A percentile compares a stretch with the other conserved stretches of the same genome.
phyloP scores from a whole-genome alignment of 208 protist species.

The Angomonas deanei region DNA sequence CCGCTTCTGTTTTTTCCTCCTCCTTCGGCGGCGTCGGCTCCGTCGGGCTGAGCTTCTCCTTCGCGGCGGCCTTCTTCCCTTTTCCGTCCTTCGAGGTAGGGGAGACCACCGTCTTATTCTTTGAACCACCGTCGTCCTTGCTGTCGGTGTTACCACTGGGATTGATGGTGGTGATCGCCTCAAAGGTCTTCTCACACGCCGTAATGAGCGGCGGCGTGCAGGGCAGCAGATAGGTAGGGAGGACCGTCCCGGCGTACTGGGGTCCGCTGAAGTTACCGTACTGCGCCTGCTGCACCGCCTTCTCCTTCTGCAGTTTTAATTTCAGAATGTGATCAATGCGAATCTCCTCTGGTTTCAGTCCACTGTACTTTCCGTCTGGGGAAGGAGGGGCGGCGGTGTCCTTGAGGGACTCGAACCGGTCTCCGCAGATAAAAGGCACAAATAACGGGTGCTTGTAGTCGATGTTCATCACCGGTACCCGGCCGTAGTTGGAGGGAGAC shows the following conservation, averaged over 20 bases:
- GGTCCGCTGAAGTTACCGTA: not conserved
- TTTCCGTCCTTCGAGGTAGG: not conserved
- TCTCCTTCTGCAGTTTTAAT: not conserved
- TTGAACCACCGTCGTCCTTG: conserved; percentile 6
- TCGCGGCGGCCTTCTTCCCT: not conserved
- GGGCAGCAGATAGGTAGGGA: not conserved
- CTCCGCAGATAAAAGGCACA: conserved; percentile 30
- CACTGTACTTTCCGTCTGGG: not conserved
- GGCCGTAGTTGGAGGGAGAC: conserved; percentile 1
- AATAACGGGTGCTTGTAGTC: conserved; percentile 50
- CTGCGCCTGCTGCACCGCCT: not conserved
- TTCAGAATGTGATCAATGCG: not conserved
- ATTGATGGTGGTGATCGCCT: not conserved
- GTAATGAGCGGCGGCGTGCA: not conserved
- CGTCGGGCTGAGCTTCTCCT: not conserved
- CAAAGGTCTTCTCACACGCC: not conserved
- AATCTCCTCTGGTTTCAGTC: not conserved
- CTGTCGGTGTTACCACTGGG: not conserved
- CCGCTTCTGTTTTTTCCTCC: not conserved
- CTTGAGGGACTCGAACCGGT: not conserved
- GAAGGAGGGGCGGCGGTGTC: not conserved
- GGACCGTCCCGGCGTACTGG: not conserved
- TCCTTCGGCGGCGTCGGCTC: not conserved
- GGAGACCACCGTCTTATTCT: conserved; percentile 10
- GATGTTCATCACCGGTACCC: conserved; percentile 54